These are phyloP conservation scores for Neurospora pannonica DNA, from an alignment of 495 filamentous ascomycete species.

Conservation along the genomic window DNA sequence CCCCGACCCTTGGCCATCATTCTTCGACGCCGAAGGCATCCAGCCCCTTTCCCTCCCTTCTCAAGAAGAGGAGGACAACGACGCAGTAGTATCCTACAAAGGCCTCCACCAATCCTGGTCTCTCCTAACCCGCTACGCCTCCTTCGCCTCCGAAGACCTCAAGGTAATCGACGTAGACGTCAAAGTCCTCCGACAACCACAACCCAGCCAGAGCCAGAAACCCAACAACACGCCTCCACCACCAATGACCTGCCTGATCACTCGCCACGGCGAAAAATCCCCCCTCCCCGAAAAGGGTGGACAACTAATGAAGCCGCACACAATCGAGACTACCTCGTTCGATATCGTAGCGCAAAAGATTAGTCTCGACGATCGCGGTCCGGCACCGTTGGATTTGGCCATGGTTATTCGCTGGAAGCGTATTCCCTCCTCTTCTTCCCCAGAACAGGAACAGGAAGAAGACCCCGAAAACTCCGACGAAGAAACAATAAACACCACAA, in stretches of 20 bases:
- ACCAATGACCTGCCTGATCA: constrained; percentile 18
- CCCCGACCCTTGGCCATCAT: constrained; percentile 71
- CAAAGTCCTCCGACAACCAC: constrained; percentile 35
- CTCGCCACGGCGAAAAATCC: constrained; percentile 11
- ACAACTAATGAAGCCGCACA: constrained; percentile 43
- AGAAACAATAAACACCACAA: constrained; percentile 38
- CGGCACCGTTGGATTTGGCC: constrained; percentile 61
- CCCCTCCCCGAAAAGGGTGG: constrained; percentile 18
- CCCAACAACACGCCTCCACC: constrained; percentile 19
- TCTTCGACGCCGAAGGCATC: constrained; percentile 51
- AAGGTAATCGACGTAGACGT: constrained; percentile 55
- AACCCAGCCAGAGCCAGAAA: constrained; percentile 34
- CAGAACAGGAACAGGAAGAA: background rate
- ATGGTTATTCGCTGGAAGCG: constrained; percentile 72
- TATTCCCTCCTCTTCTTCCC: background rate
- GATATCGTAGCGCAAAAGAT: constrained; percentile 59
- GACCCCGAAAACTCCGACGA: background rate
- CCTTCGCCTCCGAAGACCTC: constrained; percentile 64
- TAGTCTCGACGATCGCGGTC: constrained; percentile 68
- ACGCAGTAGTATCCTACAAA: constrained; percentile 13
- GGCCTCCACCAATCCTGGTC: constrained; percentile 79
- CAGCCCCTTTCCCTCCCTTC: constrained; percentile 10
- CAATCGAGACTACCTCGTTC: constrained; percentile 62
- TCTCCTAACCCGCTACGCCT: constrained; percentile 60
- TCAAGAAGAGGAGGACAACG: background rate